Percentiles rank a stretch among this genome's conserved stretches.
Conservation (phyloP, 208 protist species). For the Naegleria fowleri region DNA sequence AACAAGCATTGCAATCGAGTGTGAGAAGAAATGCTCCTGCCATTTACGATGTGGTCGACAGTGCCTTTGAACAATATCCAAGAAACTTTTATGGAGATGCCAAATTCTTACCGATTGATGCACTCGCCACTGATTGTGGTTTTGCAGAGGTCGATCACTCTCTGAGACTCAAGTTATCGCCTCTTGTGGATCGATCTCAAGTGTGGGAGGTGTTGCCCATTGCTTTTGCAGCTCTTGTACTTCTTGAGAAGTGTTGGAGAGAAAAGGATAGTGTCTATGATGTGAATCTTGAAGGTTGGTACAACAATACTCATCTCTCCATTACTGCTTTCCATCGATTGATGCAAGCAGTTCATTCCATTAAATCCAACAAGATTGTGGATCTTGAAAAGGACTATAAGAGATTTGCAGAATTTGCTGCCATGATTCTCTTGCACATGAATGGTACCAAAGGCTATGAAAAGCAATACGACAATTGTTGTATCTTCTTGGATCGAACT, state of each 20-base stretch:
- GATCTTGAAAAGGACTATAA: not conserved
- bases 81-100: not conserved
- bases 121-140: slow-evolving; percentile 4
- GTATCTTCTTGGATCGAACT: not conserved
- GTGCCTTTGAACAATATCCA: not conserved
- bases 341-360: not conserved
- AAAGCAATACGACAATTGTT: not conserved
- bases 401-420: not conserved
- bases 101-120: not conserved
- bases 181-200: not conserved
- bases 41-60: slow-evolving; percentile 13
- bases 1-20: not conserved
- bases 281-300: slow-evolving; percentile 17
- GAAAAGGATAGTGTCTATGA: not conserved
- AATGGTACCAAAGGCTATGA: not conserved
- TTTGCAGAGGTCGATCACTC: not conserved
- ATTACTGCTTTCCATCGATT: slow-evolving; percentile 6
- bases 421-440: not conserved
- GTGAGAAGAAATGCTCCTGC: not conserved
- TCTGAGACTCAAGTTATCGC: not conserved
- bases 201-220: not conserved
- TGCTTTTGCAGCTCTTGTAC: not conserved
- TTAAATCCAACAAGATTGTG: not conserved
- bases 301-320: slow-evolving; percentile 1
- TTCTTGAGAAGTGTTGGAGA: not conserved